A percentile compares a stretch with the other conserved stretches of the same genome.
Evolutionary conservation across 345 rosid species (phyloP).

Genomic region (Triadica sebifera): DNA sequence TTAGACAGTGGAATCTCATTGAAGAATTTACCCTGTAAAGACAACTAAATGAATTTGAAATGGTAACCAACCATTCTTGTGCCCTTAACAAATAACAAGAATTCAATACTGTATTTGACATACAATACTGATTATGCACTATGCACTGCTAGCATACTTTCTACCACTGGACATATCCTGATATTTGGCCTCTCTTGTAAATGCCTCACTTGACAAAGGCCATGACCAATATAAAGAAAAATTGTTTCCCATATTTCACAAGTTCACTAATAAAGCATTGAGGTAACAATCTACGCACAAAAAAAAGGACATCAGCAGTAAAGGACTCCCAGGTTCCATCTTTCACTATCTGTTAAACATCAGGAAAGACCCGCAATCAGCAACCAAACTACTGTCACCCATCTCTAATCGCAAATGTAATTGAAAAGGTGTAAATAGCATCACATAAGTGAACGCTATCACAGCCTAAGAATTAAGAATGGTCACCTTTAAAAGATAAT

Average conservation of each 20-base stretch:
- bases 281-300: slow-evolving; percentile 51
- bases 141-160: background rate
- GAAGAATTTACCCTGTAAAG: background rate
- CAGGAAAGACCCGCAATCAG: background rate
- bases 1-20: background rate
- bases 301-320: slow-evolving; percentile 55
- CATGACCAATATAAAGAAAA: background rate
- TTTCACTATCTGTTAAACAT: slow-evolving; percentile 45
- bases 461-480: no score
- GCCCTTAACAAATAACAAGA: background rate
- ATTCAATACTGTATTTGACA: background rate
- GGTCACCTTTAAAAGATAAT: background rate
- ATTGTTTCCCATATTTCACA: background rate
- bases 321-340: slow-evolving; percentile 83
- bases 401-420: background rate
- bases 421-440: background rate
- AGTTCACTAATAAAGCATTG: background rate
- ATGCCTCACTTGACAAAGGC: background rate
- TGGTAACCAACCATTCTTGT: background rate
- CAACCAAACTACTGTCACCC: background rate
- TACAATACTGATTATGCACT: background rate
- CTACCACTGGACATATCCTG: background rate
- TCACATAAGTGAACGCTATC: no score
- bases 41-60: background rate
- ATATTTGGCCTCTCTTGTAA: background rate